Base-by-base conservation (phyloP, 2,329 filamentous ascomycete species). In the Teratosphaeria zuluensis region DNA sequence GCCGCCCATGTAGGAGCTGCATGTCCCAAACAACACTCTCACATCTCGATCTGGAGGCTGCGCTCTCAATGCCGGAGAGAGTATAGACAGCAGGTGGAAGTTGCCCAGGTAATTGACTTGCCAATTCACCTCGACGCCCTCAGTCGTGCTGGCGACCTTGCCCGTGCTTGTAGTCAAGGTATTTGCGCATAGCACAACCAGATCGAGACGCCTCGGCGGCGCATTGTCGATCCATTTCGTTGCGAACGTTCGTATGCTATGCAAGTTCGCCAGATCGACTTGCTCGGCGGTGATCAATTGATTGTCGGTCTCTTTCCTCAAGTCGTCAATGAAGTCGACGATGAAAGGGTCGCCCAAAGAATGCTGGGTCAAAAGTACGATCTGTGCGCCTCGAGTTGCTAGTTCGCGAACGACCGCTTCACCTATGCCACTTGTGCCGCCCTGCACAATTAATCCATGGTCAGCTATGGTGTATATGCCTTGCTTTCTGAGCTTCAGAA, bases 201-300 rank as follows among this genome's bases (percentile, higher is more conserved):
- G 92, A 73, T 99, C 94, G 6, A 99, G 78, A 54, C 95, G 81
- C 58, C 95, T 82, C 8, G 92, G 90, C 2, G 94, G 92, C 24
- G 89, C 84, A 73, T 96, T 97, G 73, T 99, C 92, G 64, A 99
- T 90, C 92, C 95, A 99, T 77, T 90, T 92, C 0, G 94, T 99
- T 12, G 94, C 94, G 72, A 99, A 99, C 62, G 86, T 81, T 46
- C 94, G 88, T 66, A 99, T 87, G 72, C 89, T 95, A 72, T 96
- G 85, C n/a, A 99, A 79, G 16, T 88, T 92, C 12, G 87, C 77
- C 31, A 99, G 83, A 70, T 99, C 91, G 66, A 96, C 90, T 75
- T 96, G 89, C 74, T 99, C 94, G 60, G 94, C 91, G 68, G 95
- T 97, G 66, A 99, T 90, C 69, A 99, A 80, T 59, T 92, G 80